A percentile compares a stretch with the other conserved stretches of the same genome.
Evolutionary conservation across 306 rosid genomes (phyloP).

Genomic region (Dryas octopetala): DNA sequence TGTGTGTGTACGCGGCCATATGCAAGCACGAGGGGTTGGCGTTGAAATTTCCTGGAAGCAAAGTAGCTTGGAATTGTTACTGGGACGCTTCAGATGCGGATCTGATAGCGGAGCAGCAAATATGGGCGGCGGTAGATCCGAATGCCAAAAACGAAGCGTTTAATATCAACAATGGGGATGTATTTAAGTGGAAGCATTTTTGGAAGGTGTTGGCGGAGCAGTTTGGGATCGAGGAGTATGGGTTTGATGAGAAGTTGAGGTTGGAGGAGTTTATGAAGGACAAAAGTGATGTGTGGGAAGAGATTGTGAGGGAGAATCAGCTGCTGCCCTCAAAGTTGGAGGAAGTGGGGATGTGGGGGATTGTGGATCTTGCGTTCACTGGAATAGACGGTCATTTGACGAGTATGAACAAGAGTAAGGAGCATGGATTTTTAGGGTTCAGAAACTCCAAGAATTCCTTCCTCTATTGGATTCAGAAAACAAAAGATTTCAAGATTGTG

Average conservation of each 20-base stretch:
- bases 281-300: conserved; percentile 53
- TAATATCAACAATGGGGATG: conserved; percentile 59
- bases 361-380: conserved; percentile 16
- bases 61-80: conserved; percentile 53
- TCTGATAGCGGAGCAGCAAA: conserved; percentile 72
- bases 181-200: conserved; percentile 60
- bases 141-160: conserved; percentile 57
- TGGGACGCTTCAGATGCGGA: conserved; percentile 53
- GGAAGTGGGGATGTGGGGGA: conserved; percentile 15
- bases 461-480: conserved; percentile 39
- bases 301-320: conserved; percentile 52
- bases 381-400: not conserved
- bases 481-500: conserved; percentile 41
- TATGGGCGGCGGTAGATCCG: conserved; percentile 72
- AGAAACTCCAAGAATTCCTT: conserved; percentile 47
- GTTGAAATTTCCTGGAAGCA: conserved; percentile 58
- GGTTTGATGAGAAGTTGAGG: conserved; percentile 41
- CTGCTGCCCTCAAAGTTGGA: conserved; percentile 16
- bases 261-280: conserved; percentile 50
- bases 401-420: conserved; percentile 50
- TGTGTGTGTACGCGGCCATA: conserved; percentile 63
- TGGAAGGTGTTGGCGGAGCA: conserved; percentile 73
- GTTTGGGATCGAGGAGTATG: conserved; percentile 59
- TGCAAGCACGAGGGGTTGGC: conserved; percentile 64
- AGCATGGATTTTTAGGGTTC: conserved; percentile 48